Conservation (phyloP, 176 grass and related monocot genomes). For the Stipa capillata region DNA sequence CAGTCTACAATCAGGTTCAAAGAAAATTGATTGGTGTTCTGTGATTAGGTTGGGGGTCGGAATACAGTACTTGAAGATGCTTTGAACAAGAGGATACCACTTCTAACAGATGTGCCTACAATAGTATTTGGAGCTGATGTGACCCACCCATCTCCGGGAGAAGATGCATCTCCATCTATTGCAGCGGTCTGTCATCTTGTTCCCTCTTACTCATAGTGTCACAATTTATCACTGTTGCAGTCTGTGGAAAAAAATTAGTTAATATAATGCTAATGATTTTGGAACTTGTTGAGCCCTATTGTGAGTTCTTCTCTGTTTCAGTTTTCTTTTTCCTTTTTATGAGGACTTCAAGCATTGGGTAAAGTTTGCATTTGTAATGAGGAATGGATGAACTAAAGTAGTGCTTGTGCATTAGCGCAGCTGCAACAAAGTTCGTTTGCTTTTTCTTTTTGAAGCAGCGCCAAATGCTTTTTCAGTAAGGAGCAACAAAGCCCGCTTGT, state of each 20-base stretch:
- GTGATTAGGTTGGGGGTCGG: conserved; percentile 46
- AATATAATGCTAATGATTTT: not conserved
- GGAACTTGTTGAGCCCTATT: not conserved
- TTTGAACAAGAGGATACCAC: conserved; percentile 32
- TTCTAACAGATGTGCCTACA: conserved; percentile 51
- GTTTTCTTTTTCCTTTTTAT: not conserved
- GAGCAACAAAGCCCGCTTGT: not conserved
- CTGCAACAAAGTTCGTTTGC: too few species aligned
- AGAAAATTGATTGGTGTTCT: not conserved
- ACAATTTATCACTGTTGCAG: not conserved
- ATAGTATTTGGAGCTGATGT: conserved; percentile 85
- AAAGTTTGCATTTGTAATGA: not conserved
- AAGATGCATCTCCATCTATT: conserved; percentile 61
- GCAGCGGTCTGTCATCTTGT: conserved; percentile 39
- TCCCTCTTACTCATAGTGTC: not conserved
- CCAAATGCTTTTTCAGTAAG: not conserved
- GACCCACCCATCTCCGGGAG: conserved; percentile 65
- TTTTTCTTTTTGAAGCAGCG: too few species aligned
- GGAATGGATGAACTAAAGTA: not conserved
- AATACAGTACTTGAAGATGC: conserved; percentile 69
- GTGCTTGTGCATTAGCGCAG: not conserved
- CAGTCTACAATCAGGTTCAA: not conserved
- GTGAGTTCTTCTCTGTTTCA: not conserved
- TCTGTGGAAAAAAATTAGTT: not conserved
- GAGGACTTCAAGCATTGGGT: not conserved